Conservation (phyloP, 1,284 basidiomycete genomes). For the Neolentinus lepideus region DNA sequence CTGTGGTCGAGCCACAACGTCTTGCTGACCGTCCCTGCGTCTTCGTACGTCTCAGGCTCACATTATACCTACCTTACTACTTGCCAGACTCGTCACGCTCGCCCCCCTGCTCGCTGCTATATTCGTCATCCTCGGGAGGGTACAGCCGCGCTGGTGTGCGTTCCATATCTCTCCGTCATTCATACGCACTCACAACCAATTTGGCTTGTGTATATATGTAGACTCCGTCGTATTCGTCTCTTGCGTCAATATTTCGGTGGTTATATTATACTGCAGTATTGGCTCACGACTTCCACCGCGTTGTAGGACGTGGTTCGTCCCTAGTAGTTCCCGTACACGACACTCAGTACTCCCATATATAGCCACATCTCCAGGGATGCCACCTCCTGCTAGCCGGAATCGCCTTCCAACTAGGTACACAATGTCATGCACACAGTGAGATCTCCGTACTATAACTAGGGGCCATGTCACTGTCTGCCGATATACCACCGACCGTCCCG, state of each 20-base stretch:
- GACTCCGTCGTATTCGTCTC: conserved; percentile 30
- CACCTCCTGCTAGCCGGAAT: conserved; percentile 47
- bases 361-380: conserved; percentile 29
- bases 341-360: too few species aligned
- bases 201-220: conserved; percentile 9
- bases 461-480: conserved; percentile 32
- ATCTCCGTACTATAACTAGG: not conserved
- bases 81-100: not conserved
- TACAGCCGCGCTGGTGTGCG: conserved; percentile 23
- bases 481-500: not conserved
- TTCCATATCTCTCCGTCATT: not conserved
- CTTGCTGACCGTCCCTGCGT: conserved; percentile 10
- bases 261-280: too few species aligned
- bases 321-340: too few species aligned
- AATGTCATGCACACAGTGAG: not conserved
- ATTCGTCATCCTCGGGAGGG: conserved; percentile 39
- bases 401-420: conserved; percentile 29
- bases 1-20: conserved; percentile 23
- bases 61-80: too few species aligned
- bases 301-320: conserved; percentile 18
- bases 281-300: too few species aligned
- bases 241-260: conserved; percentile 18
- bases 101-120: conserved; percentile 39
- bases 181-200: not conserved
- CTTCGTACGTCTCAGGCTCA: not conserved